Percentiles rank a stretch among this genome's conserved stretches.
Evolutionary conservation across 2,329 filamentous ascomycete genomes (phyloP).

Genomic region (Cercospora zeina): DNA sequence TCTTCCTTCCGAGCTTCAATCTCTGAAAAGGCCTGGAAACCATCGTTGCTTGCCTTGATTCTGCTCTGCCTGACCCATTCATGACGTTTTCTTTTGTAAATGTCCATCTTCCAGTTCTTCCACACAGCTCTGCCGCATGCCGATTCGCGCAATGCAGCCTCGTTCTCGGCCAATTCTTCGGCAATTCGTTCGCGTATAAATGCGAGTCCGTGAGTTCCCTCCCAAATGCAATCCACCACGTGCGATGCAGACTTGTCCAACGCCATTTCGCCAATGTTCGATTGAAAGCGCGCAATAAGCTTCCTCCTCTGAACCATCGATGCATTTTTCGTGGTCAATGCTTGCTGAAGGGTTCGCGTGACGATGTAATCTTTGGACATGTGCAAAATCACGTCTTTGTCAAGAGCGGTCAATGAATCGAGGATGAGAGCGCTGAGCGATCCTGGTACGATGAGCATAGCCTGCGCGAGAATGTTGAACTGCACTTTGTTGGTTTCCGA

Average conservation of each 20-base stretch:
- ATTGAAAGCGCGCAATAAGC: constrained; percentile 63
- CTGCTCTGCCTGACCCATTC: constrained; percentile 67
- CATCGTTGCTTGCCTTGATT: constrained; percentile 52
- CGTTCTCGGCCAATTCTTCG: constrained; percentile 60
- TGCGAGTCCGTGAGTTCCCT: constrained; percentile 62
- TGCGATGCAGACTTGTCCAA: constrained; percentile 64
- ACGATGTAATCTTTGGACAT: constrained; percentile 63
- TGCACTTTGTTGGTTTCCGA: constrained; percentile 49
- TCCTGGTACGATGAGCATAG: constrained; percentile 74
- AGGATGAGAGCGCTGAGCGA: constrained; percentile 69
- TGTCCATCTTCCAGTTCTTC: constrained; percentile 73
- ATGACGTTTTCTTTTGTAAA: constrained; percentile 62
- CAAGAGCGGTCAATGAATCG: constrained; percentile 53
- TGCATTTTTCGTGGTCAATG: constrained; percentile 57
- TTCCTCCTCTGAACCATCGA: constrained; percentile 61
- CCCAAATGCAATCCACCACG: constrained; percentile 67
- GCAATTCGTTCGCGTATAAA: constrained; percentile 69
- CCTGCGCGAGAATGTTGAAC: constrained; percentile 81
- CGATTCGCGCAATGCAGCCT: constrained; percentile 63
- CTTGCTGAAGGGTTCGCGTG: constrained; percentile 65
- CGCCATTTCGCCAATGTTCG: constrained; percentile 61
- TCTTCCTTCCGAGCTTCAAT: constrained; percentile 39
- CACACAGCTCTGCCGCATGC: constrained; percentile 67
- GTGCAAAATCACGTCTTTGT: constrained; percentile 55
- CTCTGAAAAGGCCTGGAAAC: constrained; percentile 54